Conservation (phyloP, 2,329 filamentous ascomycete species). For the Plenodomus tracheiphilus region DNA sequence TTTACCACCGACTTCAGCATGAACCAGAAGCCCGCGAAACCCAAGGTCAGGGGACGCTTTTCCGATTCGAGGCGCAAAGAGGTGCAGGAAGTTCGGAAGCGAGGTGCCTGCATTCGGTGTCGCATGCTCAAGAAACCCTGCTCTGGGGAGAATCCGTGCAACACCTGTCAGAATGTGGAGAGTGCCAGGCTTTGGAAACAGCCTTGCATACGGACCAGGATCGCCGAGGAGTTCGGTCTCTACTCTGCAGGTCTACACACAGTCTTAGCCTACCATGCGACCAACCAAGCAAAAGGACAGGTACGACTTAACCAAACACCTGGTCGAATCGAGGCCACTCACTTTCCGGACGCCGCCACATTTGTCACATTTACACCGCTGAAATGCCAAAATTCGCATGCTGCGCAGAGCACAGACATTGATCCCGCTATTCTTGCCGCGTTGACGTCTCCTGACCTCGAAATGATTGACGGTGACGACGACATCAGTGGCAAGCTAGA, state of each 20-base stretch:
- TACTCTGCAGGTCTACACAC: slow-evolving; percentile 60
- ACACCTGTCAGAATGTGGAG: slow-evolving; percentile 62
- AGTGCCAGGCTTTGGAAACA: slow-evolving; percentile 64
- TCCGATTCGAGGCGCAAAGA: slow-evolving; percentile 60
- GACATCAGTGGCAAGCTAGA: slow-evolving; percentile 58
- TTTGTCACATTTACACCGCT: slow-evolving; percentile 53
- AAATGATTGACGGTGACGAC: slow-evolving; percentile 57
- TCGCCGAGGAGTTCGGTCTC: slow-evolving; percentile 61
- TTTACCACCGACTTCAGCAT: slow-evolving; percentile 47
- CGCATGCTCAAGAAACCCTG: slow-evolving; percentile 68
- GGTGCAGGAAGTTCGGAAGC: slow-evolving; percentile 62
- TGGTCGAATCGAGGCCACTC: slow-evolving; percentile 58
- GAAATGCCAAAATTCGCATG: slow-evolving; percentile 40
- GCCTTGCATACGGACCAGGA: slow-evolving; percentile 60
- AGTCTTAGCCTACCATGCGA: slow-evolving; percentile 56
- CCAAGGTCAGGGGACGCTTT: slow-evolving; percentile 60
- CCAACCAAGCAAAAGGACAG: slow-evolving; percentile 53
- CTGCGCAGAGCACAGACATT: slow-evolving; percentile 33
- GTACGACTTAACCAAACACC: slow-evolving; percentile 53
- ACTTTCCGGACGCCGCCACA: slow-evolving; percentile 52
- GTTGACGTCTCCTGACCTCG: slow-evolving; percentile 40
- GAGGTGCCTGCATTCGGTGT: slow-evolving; percentile 64
- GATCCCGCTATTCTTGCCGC: slow-evolving; percentile 43
- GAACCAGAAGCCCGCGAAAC: slow-evolving; percentile 44
- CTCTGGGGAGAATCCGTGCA: slow-evolving; percentile 63